These are phyloP conservation scores for Medicago lupulina DNA, from an alignment of 306 rosid genomes.

Conservation along the genomic window DNA sequence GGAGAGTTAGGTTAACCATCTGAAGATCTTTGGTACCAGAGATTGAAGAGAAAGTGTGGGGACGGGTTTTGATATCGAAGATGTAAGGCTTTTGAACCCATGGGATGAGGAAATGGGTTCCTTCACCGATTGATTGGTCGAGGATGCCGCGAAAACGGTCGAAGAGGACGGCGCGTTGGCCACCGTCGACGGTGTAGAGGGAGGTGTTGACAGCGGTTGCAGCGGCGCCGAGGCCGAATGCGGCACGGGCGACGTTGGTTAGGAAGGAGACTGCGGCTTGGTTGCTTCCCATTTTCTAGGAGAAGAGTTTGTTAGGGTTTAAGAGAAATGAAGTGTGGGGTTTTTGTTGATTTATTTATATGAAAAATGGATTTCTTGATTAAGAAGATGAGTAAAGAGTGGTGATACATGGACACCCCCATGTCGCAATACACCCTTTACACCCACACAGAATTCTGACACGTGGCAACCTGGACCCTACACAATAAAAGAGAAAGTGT, in stretches of 20 bases:
- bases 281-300: constrained; percentile 69
- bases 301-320: background rate
- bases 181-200: constrained; percentile 94
- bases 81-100: constrained; percentile 96
- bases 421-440: no score
- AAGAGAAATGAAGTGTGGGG: background rate
- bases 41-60: constrained; percentile 83
- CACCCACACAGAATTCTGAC: no score
- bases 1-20: constrained; percentile 85
- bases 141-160: constrained; percentile 90
- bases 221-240: constrained; percentile 71
- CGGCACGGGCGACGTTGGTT: constrained; percentile 69
- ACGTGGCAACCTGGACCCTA: no score
- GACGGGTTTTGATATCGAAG: constrained; percentile 85
- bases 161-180: constrained; percentile 90
- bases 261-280: constrained; percentile 81
- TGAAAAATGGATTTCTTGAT: background rate
- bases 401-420: no score
- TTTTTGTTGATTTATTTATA: background rate
- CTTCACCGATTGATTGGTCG: constrained; percentile 64
- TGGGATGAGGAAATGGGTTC: constrained; percentile 87
- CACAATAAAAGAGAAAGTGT: no score
- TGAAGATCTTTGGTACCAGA: constrained; percentile 95
- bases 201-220: constrained; percentile 60
- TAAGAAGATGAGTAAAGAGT: background rate